These are phyloP conservation scores for Bruguiera hainesii DNA, from an alignment of 441 rosid genomes.

Conservation along the genomic window DNA sequence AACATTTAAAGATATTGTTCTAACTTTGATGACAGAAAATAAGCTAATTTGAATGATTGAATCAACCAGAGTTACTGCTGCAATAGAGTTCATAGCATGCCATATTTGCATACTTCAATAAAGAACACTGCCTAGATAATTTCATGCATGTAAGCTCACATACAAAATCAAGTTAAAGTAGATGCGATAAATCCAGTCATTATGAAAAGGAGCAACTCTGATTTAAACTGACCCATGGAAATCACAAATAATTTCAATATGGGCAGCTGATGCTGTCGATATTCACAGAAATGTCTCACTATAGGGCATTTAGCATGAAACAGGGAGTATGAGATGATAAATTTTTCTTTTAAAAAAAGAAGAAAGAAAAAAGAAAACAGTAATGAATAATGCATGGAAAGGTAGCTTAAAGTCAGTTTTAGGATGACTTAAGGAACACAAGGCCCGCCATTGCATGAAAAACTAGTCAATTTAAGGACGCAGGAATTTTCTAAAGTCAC, in stretches of 20 bases:
- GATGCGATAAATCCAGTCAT: not conserved
- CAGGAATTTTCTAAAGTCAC: too few species aligned
- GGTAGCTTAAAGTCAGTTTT: too few species aligned
- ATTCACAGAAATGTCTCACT: too few species aligned
- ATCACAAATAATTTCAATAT: too few species aligned
- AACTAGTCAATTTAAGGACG: too few species aligned
- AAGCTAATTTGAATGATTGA: not conserved
- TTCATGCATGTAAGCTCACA: not conserved
- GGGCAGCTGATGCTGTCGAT: not conserved
- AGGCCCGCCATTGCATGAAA: too few species aligned
- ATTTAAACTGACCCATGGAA: not conserved
- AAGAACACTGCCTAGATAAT: not conserved
- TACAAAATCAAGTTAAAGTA: not conserved
- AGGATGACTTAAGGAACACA: too few species aligned
- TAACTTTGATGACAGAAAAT: not conserved
- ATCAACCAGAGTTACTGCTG: not conserved
- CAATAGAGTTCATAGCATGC: not conserved
- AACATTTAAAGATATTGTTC: not conserved
- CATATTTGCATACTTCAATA: not conserved
- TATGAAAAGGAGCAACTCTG: not conserved
- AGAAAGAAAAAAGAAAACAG: too few species aligned
- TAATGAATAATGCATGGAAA: too few species aligned
- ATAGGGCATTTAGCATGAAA: not conserved
- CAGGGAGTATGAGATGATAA: not conserved
- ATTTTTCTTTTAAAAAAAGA: too few species aligned